Percentiles rank a stretch among this genome's conserved stretches.
Evolutionary conservation across 1,139 yeast species (phyloP).

Genomic region (Pichia sp.): DNA sequence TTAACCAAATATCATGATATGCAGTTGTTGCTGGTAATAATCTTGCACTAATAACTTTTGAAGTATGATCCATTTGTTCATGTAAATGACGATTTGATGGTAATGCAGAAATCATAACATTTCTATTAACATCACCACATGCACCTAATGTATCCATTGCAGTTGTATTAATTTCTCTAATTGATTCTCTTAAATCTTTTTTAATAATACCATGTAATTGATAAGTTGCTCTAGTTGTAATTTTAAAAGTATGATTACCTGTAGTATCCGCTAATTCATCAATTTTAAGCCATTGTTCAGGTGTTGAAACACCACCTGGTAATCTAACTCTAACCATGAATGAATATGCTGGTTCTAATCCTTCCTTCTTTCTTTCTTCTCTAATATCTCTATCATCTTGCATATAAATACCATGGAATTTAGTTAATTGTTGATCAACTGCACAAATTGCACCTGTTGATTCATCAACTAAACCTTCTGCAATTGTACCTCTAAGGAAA

Average conservation of each 20-base stretch:
- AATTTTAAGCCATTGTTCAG: conserved; percentile 80
- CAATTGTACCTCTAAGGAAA: conserved; percentile 89
- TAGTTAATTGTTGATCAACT: conserved; percentile 89
- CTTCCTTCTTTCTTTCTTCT: conserved; percentile 86
- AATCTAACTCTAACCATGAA: conserved; percentile 95
- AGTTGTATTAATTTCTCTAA: conserved; percentile 87
- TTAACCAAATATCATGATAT: conserved; percentile 94
- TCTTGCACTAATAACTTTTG: conserved; percentile 67
- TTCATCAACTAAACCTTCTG: conserved; percentile 72
- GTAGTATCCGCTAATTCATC: conserved; percentile 76
- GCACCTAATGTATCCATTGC: conserved; percentile 95
- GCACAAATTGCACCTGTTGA: conserved; percentile 91
- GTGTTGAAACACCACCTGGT: conserved; percentile 89
- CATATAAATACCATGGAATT: conserved; percentile 98
- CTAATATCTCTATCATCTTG: conserved; percentile 97
- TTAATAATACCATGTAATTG: conserved; percentile 94
- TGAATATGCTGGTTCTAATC: conserved; percentile 89
- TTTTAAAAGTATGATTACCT: conserved; percentile 90
- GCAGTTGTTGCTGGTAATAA: conserved; percentile 90
- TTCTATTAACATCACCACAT: conserved; percentile 97
- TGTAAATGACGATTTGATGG: conserved; percentile 84
- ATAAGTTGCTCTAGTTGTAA: conserved; percentile 96
- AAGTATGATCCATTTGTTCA: conserved; percentile 59
- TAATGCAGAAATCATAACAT: conserved; percentile 84
- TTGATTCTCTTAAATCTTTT: conserved; percentile 81